Base-by-base conservation (phyloP, 164 flowering plant species). In the Euptelea pleiosperma region DNA sequence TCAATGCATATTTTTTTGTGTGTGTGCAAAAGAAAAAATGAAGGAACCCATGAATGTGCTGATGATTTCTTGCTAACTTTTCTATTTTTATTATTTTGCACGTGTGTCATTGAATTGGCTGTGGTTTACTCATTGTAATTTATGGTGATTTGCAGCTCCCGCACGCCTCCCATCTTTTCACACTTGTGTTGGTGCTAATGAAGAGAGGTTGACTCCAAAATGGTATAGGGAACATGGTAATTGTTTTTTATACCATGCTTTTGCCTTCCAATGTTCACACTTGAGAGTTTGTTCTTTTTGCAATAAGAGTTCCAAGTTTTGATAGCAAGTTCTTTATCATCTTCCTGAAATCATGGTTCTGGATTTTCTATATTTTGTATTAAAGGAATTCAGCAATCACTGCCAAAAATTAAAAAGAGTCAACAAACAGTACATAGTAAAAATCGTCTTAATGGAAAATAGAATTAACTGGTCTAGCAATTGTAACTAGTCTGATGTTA, bases 151-250 rank as follows among this genome's bases (percentile, higher is more conserved):
- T 74, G 72, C 90, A 93, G 99, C 68, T 70, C 88, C 97, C 57
- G 81, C 89, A 42, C 92, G 92, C 24, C 89, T 90, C 63, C 95
- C 97, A 49, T 76, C 96, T 44, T 90, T 93, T 71, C 94, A 93
- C 70, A 90, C 97, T 39, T 93, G 99, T 70, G 93, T 93, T 16
- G 97, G 92, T 67, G 73, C 85, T 39, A 79, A 82, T 74, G 96
- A 88, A 54, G 97, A 86, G 69, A 83, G 87, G 57, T 54, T 93
- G 63, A 85, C 97, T 30, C 90, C 84, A 61, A 88, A 88, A 74
- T 93, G 97, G 99, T 88, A 93, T 65, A 82, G 77, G 48, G 90
- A 93, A 59, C 84, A 90, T 61, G 99, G 99, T 88, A 83, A 68
- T 26, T 33, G 0, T 46, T 42, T 34, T 61, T 4, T 31, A n/a